Base-by-base conservation (phyloP, 352 stramenopile genomes). In the Globisporangium spiculum region DNA sequence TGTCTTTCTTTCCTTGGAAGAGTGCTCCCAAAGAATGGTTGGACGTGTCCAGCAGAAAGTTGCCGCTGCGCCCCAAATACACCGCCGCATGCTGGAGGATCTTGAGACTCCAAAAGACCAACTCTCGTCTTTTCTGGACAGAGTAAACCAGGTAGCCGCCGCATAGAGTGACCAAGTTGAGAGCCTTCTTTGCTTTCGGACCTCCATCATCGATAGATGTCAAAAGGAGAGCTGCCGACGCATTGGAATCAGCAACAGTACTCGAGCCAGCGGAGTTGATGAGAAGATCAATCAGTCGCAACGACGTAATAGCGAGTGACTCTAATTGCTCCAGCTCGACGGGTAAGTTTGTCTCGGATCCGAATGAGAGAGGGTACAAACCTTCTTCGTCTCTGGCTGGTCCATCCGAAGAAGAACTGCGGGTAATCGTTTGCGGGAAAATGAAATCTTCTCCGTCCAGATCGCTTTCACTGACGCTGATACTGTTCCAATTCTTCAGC, bases 161-260 rank as follows among this genome's bases (percentile, higher is more conserved):
- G 27, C 79, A 88, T 0, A 92, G 69, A 10, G 77, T 83, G 34
- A 88, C 73, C 32, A 90, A 62, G 48, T 85, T 90, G 14, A 90
- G 73, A 4, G 70, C 61, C 10, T 75, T 74, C 12, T 60, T 65
- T 27, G 75, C 70, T 9, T 84, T 81, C 20, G 70, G 65, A 1
- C 74, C 72, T 1, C 74, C 78, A 52, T 75, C 72, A 46, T 88
- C 77, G 50, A 92, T 86, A 6, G 75, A 72, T 8, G 75, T 71
- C 46, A 88, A 62, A 30, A 92, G 48, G 50, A 90, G 66, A 3
- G 62, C 41, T 4, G 67, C 71, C 20, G 59, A 64, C 16, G 65
- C 32, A 20, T 60, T 66, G 18, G 30, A 71, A 18, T 54, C 59
- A 20, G 48, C 38, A 34, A 5, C 30, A 3, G 24, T 36, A 4